A percentile compares a stretch with the other conserved stretches of the same genome.
phyloP scores from a whole-genome alignment of 2,329 filamentous ascomycete species.

The Ophiostoma ips region DNA sequence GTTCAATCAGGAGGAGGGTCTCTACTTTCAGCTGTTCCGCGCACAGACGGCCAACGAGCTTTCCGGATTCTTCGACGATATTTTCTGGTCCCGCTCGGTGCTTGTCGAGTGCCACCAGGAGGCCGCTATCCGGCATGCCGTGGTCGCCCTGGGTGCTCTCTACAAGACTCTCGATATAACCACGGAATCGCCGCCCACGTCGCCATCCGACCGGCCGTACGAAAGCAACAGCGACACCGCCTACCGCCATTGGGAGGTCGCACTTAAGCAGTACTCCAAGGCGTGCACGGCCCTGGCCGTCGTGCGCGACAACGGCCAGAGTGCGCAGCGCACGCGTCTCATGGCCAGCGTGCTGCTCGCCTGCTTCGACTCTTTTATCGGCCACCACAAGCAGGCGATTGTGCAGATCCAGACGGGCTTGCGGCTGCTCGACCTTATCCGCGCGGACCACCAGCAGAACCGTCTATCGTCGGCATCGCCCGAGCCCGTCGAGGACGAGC shows the following conservation, averaged over 20 bases:
- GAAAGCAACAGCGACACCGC: conserved; percentile 19
- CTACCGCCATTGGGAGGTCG: conserved; percentile 42
- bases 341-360: conserved; percentile 52
- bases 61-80: conserved; percentile 52
- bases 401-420: conserved; percentile 46
- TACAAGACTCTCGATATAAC: conserved; percentile 52
- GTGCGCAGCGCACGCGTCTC: conserved; percentile 32
- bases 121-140: conserved; percentile 47
- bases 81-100: conserved; percentile 51
- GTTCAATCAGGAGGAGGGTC: conserved; percentile 36
- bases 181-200: conserved; percentile 34
- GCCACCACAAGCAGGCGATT: conserved; percentile 48
- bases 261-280: conserved; percentile 44
- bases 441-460: conserved; percentile 27
- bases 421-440: conserved; percentile 37
- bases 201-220: conserved; percentile 24
- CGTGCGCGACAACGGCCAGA: conserved; percentile 28
- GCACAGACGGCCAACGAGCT: conserved; percentile 47
- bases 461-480: conserved; percentile 4
- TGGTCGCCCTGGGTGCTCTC: conserved; percentile 50
- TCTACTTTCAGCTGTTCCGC: conserved; percentile 50
- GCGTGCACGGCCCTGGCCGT: conserved; percentile 37
- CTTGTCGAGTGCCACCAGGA: conserved; percentile 50
- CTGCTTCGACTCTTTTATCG: conserved; percentile 56
- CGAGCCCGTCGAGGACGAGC: conserved; percentile 41